Evolutionary conservation across 176 grass and related monocot species (phyloP).

Genomic region (Oryza punctata): DNA sequence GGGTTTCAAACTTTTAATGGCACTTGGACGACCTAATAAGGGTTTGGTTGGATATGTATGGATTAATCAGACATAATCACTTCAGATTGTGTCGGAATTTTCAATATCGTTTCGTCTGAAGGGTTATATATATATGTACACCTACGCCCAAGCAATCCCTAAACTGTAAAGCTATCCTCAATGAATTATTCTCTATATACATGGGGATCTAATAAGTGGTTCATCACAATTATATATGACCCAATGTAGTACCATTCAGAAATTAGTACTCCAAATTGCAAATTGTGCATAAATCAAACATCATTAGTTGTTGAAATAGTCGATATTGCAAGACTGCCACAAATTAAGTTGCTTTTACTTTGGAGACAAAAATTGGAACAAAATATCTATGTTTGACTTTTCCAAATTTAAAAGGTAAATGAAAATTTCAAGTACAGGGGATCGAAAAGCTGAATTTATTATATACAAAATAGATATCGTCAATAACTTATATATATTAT

Average conservation of each 20-base stretch:
- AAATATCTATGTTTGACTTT: not conserved
- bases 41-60: not conserved
- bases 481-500: not conserved
- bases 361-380: not conserved
- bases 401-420: not conserved
- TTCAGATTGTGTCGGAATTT: not conserved
- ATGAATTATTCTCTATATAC: not conserved
- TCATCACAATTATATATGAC: not conserved
- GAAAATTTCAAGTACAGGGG: not conserved
- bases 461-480: not conserved
- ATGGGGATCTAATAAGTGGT: not conserved
- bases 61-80: not conserved
- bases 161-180: not conserved
- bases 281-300: not conserved
- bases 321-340: not conserved
- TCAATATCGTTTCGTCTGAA: not conserved
- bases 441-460: not conserved
- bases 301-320: not conserved
- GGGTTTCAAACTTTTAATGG: not conserved
- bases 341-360: not conserved
- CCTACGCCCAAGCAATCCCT: not conserved
- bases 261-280: too few species aligned
- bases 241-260: not conserved
- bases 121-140: not conserved
- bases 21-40: not conserved